Conservation (phyloP, 2,329 filamentous ascomycete species). For the Claviceps quebecensis region DNA sequence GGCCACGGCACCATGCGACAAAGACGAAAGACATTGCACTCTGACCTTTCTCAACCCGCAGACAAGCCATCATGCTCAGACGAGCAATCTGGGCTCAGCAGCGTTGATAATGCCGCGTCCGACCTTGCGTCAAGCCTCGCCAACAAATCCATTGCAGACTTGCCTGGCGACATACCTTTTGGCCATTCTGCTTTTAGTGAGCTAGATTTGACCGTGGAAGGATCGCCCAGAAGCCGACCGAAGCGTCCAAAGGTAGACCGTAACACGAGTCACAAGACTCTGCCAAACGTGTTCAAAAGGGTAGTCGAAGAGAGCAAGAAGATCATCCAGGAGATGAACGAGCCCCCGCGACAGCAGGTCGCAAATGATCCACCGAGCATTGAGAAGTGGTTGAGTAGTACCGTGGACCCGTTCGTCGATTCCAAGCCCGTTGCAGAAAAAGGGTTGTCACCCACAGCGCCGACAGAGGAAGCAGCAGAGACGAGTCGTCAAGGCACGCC, state of each 20-base stretch:
- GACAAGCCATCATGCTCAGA: constrained; percentile 18
- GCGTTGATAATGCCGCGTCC: constrained; percentile 14
- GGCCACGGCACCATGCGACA: constrained; percentile 15
- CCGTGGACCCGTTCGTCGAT: constrained; percentile 49
- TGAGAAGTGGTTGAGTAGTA: constrained; percentile 50
- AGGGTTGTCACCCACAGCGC: not conserved
- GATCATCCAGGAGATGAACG: constrained; percentile 47
- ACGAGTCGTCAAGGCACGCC: not conserved
- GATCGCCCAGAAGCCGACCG: constrained; percentile 27
- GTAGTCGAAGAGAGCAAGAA: constrained; percentile 51
- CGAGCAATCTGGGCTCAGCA: constrained; percentile 15
- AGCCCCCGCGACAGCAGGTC: constrained; percentile 35
- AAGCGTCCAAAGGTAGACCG: constrained; percentile 35
- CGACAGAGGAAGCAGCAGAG: constrained; percentile 1
- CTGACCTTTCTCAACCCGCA: constrained; percentile 10
- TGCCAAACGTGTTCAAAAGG: constrained; percentile 51
- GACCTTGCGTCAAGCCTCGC: constrained; percentile 23
- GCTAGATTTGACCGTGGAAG: constrained; percentile 39
- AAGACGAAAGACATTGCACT: constrained; percentile 14
- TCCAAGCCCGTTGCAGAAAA: constrained; percentile 1
- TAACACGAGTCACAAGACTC: constrained; percentile 42
- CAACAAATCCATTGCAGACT: constrained; percentile 43
- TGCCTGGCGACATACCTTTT: constrained; percentile 42
- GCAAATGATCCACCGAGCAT: constrained; percentile 48
- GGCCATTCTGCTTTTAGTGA: constrained; percentile 55